Evolutionary conservation across 2,329 filamentous ascomycete species (phyloP), one percentile per base, ranked within the genome.

Genomic region (Thelonectria discophora): DNA sequence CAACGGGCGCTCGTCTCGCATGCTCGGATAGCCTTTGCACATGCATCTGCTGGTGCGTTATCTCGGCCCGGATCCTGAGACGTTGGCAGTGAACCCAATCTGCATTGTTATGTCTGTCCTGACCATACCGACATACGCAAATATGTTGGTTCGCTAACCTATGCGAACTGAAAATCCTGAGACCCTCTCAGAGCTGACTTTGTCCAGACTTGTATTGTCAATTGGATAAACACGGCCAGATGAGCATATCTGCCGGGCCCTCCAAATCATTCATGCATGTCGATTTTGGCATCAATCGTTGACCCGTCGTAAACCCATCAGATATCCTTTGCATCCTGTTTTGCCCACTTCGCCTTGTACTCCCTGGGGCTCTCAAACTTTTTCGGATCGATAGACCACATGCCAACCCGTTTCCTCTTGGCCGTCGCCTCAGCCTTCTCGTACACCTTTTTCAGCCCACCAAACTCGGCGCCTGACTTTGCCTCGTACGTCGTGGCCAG

Each of bases 401-500:
- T 86, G 1, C 92, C 92, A 68, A 80, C 81, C 65, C 85, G 86
- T 73, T 83, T 85, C 64, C 73, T 79, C 79, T 88, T 92, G 3
- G 92, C 91, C 75, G 81, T 81, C 48, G 81, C 83, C 78, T 94
- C 89, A 6, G 88, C 88, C 62, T 80, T 83, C 65, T 86, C 84
- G 74, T 94, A 94, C 62, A 83, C 76, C 49, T 81, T 79, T 69
- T 88, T 86, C 58, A 85, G 81, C 0, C 88, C 87, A 21, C 95
- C 95, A 81, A 95, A 99, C 74, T 98, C 95, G 18, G 87, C 90
- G 3, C 94, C 95, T 5, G 83, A 86, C 78, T 97, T 98, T 27
- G 93, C 94, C 79, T 98, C 95, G 75, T 98, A 99, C 3, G 95
- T 90, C 2, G 93, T 97, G 42, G 94, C 95, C 65, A 96, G 79